Base-by-base conservation (phyloP, 352 stramenopile species). In the Phytophthora pisi region DNA sequence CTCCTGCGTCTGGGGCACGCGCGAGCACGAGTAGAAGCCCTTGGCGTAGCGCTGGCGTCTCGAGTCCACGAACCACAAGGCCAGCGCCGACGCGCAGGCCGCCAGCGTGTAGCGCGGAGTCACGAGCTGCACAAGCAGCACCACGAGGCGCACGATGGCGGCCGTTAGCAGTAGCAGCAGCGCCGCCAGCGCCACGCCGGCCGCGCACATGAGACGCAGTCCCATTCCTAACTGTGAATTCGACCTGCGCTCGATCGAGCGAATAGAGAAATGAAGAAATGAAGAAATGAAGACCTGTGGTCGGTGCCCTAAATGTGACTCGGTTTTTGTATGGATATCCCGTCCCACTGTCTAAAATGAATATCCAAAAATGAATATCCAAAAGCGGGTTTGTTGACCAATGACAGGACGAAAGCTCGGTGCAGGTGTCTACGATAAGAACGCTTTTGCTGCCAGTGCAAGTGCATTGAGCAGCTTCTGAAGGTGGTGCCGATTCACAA, bases 1-100 rank as follows among this genome's bases (percentile, higher is more conserved):
- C 4, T 60, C 9, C 31, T 46, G 40, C n/a, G n/a, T n/a, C 4
- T 60, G 56, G 38, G 67, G 67, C 28, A 74, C 51, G 18, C 62
- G 45, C 16, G 67, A 66, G 38, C 67, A 74, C 55, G 67, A 74
- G 51, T 74, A 74, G 38, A 74, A 74, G 36, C 61, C 67, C 56
- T 61, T 71, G 42, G 67, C 67, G 46, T 67, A 74, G 23, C 67
- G 61, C 58, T 57, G 65, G 0, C 47, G 70, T 45, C 70, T 34
- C 56, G 65, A 68, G 46, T 74, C 47, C 31, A 71, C 56, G 46
- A 77, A 66, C 60, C 65, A 77, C 26, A 58, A 57, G 13, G 43
- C 30, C 16, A 74, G 42, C 26, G 43, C 56, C 54, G 71, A 20
- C 38, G 42, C 40, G 26, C 51, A 51, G 18, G 56, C 24, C 46